Conservation (phyloP, 257 asterid genomes). For the Craterostigma plantagineum region DNA sequence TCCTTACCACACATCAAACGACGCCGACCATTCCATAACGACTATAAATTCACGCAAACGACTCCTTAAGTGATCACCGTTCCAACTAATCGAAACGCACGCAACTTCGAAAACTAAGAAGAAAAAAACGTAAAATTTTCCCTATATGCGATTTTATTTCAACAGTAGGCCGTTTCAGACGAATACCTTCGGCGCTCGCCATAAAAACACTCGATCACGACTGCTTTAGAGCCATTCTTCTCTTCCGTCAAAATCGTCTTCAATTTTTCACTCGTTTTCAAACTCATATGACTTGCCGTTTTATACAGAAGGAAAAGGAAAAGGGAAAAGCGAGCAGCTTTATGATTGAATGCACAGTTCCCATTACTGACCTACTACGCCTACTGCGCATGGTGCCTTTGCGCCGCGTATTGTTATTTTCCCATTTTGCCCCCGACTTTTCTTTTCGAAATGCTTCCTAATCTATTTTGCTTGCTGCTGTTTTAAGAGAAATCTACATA, state of each 20-base stretch:
- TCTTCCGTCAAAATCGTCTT: too few relatives aligned
- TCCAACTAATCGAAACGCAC: neutral
- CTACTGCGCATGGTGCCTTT: slow-evolving; percentile 14
- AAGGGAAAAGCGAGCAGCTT: too few relatives aligned
- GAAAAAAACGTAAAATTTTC: neutral
- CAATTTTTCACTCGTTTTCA: too few relatives aligned
- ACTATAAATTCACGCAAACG: neutral
- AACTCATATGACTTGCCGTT: too few relatives aligned
- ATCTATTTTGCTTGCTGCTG: too few relatives aligned
- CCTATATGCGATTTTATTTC: slow-evolving; percentile 3
- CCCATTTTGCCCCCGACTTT: neutral
- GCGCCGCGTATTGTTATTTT: slow-evolving; percentile 14
- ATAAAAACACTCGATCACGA: slow-evolving; percentile 15
- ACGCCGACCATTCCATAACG: slow-evolving; percentile 23
- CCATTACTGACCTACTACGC: slow-evolving; percentile 9
- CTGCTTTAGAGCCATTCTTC: slow-evolving; percentile 30
- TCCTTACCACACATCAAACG: slow-evolving; percentile 36
- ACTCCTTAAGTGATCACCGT: too few relatives aligned
- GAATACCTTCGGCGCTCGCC: slow-evolving; percentile 49
- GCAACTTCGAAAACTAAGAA: slow-evolving; percentile 6
- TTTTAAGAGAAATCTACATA: too few relatives aligned
- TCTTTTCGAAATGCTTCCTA: slow-evolving; percentile 1
- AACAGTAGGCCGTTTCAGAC: slow-evolving; percentile 46
- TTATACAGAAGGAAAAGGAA: too few relatives aligned
- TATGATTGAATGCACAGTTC: slow-evolving; percentile 14